A percentile compares a stretch with the other conserved stretches of the same genome.
Conservation (phyloP, 495 filamentous ascomycete species). For the Xylaria bambusicola region DNA sequence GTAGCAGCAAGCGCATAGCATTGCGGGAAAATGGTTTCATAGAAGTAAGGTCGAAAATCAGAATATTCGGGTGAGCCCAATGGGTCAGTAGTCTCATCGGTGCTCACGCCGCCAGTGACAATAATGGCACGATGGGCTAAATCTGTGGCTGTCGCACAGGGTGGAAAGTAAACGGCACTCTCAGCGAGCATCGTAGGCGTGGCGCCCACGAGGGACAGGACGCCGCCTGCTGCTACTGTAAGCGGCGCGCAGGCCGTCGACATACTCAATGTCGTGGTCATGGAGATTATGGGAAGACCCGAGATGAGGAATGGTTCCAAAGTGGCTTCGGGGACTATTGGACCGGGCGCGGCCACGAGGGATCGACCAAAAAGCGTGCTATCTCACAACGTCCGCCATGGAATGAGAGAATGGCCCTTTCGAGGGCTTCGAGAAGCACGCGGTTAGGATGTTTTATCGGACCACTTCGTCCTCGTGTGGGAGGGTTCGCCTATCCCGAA, state of each 20-base stretch:
- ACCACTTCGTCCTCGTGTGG: neutral
- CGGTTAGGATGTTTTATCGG: slow-evolving; percentile 8
- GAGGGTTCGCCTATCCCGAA: neutral
- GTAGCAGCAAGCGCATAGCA: slow-evolving; percentile 88
- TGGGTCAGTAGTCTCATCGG: slow-evolving; percentile 34
- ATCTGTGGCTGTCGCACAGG: slow-evolving; percentile 43
- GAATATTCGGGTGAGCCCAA: slow-evolving; percentile 39
- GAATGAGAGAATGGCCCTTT: slow-evolving; percentile 29
- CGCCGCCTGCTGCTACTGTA: slow-evolving; percentile 62
- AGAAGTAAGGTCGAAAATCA: slow-evolving; percentile 81
- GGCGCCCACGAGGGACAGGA: slow-evolving; percentile 59
- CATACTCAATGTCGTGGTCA: slow-evolving; percentile 24
- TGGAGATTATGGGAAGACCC: neutral
- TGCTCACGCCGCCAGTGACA: slow-evolving; percentile 45
- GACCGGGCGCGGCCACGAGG: slow-evolving; percentile 20
- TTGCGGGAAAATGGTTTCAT: slow-evolving; percentile 86
- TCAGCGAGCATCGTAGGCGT: slow-evolving; percentile 61
- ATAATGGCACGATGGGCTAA: slow-evolving; percentile 44
- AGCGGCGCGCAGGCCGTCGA: slow-evolving; percentile 57
- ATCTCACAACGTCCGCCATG: slow-evolving; percentile 34
- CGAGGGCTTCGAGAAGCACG: slow-evolving; percentile 23
- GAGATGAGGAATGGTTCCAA: neutral
- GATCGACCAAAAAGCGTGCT: slow-evolving; percentile 19
- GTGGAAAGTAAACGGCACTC: slow-evolving; percentile 63
- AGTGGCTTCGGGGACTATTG: slow-evolving; percentile 7